Percentiles rank a stretch among this genome's conserved stretches.
Conservation (phyloP, 345 rosid genomes). For the Acer campestre region DNA sequence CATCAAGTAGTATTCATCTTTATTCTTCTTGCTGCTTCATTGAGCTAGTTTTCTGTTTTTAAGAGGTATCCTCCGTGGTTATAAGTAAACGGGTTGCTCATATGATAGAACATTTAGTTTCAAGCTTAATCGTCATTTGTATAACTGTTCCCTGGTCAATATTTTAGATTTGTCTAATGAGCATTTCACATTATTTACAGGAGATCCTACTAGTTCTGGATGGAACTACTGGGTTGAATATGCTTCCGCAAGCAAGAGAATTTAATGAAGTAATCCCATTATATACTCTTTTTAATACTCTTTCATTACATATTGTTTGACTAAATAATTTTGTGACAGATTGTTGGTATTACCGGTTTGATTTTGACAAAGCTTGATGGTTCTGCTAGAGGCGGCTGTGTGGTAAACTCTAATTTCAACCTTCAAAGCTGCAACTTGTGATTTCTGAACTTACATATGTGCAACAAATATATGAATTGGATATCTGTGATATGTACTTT, state of each 20-base stretch:
- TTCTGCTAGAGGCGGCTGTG: constrained; percentile 97
- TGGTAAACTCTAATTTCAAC: constrained; percentile 47
- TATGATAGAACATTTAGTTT: background rate
- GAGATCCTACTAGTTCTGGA: constrained; percentile 93
- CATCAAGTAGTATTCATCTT: background rate
- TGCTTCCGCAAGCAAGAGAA: constrained; percentile 99
- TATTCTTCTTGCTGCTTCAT: background rate
- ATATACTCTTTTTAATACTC: background rate
- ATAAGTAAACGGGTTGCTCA: constrained; percentile 1
- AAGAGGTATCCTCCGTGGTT: constrained; percentile 2
- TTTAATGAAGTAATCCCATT: constrained; percentile 77
- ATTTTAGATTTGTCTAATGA: background rate
- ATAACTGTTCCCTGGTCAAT: background rate
- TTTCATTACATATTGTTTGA: background rate
- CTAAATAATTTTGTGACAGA: constrained; percentile 38
- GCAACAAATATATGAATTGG: background rate
- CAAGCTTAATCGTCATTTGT: background rate
- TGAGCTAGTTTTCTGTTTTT: background rate
- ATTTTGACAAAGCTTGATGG: constrained; percentile 95
- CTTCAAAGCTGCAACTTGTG: background rate
- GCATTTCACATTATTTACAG: constrained; percentile 40
- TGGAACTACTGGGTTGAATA: constrained; percentile 95
- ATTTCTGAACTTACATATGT: background rate
- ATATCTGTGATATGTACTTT: background rate
- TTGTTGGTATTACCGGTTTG: constrained; percentile 91